A percentile compares a stretch with the other conserved stretches of the same genome.
Evolutionary conservation across 306 rosid species (phyloP).

Genomic region (Adenanthera pavonina): DNA sequence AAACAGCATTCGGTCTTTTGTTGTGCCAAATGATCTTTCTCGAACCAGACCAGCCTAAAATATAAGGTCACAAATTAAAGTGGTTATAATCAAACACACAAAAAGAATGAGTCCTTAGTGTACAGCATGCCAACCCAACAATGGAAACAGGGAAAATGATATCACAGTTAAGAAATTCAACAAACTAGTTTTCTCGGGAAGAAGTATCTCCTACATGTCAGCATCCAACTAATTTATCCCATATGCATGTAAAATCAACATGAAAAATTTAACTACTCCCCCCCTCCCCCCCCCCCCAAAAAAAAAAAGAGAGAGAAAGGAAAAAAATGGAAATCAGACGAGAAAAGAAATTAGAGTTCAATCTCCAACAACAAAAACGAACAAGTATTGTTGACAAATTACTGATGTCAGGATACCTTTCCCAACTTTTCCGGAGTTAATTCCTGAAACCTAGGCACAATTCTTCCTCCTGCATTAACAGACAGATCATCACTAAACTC

Average conservation of each 20-base stretch:
- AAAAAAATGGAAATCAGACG: not conserved
- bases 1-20: constrained; percentile 95
- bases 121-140: constrained; percentile 24
- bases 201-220: not conserved
- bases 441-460: constrained; percentile 98
- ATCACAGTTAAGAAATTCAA: not conserved
- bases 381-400: constrained; percentile 1
- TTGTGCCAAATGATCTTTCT: constrained; percentile 93
- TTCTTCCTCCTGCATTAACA: constrained; percentile 86
- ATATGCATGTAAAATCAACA: constrained; percentile 17
- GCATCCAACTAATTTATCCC: not conserved
- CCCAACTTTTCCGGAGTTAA: constrained; percentile 89
- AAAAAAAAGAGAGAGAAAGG: not conserved
- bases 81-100: constrained; percentile 8
- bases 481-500: constrained; percentile 16
- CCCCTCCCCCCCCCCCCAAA: too few species aligned
- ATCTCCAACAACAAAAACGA: not conserved
- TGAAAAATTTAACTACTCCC: not conserved
- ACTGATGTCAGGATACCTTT: constrained; percentile 59
- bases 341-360: not conserved
- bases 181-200: not conserved
- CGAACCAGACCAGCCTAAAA: constrained; percentile 92
- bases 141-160: not conserved
- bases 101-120: not conserved
- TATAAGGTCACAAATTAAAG: constrained; percentile 12